Conservation (phyloP, 164 flowering plant genomes). For the Tinospora cordifolia region DNA sequence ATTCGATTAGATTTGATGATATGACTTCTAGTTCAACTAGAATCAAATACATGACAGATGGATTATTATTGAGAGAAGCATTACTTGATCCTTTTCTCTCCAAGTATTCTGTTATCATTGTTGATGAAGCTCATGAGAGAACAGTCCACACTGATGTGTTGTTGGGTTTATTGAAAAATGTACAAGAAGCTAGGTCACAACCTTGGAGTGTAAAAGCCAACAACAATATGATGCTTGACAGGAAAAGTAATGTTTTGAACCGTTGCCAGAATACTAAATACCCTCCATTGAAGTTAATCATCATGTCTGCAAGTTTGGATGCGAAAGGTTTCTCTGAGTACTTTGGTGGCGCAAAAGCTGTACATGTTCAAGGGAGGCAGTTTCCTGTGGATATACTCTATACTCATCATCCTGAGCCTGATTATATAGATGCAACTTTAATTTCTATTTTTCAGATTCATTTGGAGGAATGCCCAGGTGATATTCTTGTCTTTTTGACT, state of each 20-base stretch:
- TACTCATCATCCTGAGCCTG: conserved; percentile 54
- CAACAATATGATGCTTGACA: conserved; percentile 17
- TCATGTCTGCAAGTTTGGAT: conserved; percentile 98
- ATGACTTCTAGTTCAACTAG: conserved; percentile 62
- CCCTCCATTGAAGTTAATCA: conserved; percentile 64
- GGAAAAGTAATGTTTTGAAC: conserved; percentile 30
- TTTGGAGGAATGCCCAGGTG: conserved; percentile 84
- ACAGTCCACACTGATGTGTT: conserved; percentile 93
- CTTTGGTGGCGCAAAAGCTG: conserved; percentile 86
- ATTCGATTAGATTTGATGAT: conserved; percentile 92
- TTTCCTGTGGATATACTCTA: conserved; percentile 78
- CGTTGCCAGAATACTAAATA: conserved; percentile 35
- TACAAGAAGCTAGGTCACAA: conserved; percentile 54
- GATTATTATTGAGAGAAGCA: conserved; percentile 78
- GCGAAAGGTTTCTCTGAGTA: conserved; percentile 80
- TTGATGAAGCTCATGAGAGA: conserved; percentile 99
- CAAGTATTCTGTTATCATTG: conserved; percentile 76
- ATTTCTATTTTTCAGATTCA: conserved; percentile 92
- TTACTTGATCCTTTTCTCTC: conserved; percentile 80
- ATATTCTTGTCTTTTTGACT: conserved; percentile 84
- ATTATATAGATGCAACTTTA: conserved; percentile 73
- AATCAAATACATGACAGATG: conserved; percentile 97
- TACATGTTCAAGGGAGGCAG: conserved; percentile 81
- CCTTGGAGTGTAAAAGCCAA: conserved; percentile 20
- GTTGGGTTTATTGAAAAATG: conserved; percentile 72